Base-by-base conservation (phyloP, 345 rosid genomes). In the Zanthoxylum bungeanum region DNA sequence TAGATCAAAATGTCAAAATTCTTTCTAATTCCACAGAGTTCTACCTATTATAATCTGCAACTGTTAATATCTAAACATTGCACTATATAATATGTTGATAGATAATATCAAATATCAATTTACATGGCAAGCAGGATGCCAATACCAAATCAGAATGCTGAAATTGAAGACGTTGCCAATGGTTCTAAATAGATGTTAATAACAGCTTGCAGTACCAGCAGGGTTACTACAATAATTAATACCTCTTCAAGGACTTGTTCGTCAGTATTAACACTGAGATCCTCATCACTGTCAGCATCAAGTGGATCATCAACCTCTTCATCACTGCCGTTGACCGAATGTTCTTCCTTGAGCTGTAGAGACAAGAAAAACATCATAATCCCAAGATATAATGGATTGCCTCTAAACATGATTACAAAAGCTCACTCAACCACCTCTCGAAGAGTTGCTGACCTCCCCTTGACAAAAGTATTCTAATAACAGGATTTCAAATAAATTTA, bases 301-400 rank as follows among this genome's bases (percentile, higher is more conserved):
- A 84, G 90, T 67, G 86, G 90, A 70, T 96, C 99, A 56, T 91
- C 97, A 33, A 76, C 93, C 81, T 96, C 99, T 77, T 96, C 99
- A 70, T 96, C 99, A 62, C 99, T 96, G 49, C 97, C 98, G 75
- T 91, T 80, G 57, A 96, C 99, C 0, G 98, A 96, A 2, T 86
- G 88, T 51, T 88, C 97, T 78, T 93, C 99, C 87, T 87, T 96
- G 31, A 85, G 91, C 98, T 95, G 79, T 73, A 69, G 60, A 5
- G 14, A 47, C 36, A 73, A 42, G 5, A 72, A 40, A 74, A 19
- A 24, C 10, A 34, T 64, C 62, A 70, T 44, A 37, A 49, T 28
- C n/a, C 57, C 63, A 33, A 47, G 58, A 64, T 52, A n/a, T 28
- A 59, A 59, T 6, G 1, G 3, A 24, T 40, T 17, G 62, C 27